phyloP scores from a whole-genome alignment of 2,329 filamentous ascomycete species.

The Alternaria triticimaculans region DNA sequence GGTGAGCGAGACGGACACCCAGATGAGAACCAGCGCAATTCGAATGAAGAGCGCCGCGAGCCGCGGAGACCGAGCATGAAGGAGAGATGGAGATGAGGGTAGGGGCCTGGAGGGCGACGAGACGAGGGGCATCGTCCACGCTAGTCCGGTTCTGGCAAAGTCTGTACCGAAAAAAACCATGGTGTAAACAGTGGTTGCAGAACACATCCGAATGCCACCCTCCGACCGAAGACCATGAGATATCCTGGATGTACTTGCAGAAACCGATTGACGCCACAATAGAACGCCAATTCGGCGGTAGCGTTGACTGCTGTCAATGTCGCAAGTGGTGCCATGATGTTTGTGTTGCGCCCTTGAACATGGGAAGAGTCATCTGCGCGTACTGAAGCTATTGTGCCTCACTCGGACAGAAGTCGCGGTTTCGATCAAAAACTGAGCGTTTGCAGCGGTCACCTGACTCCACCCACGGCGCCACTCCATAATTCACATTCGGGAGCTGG shows the following conservation, averaged over 20 bases:
- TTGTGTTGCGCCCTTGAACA: not conserved
- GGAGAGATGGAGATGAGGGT: not conserved
- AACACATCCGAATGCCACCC: not conserved
- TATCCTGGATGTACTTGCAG: not conserved
- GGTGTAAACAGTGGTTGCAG: not conserved
- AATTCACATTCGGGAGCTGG: not conserved
- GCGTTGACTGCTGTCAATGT: not conserved
- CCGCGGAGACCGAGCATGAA: not conserved
- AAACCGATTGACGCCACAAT: not conserved
- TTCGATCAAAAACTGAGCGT: not conserved
- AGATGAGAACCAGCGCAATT: not conserved
- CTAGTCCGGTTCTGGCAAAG: not conserved
- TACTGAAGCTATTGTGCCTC: not conserved
- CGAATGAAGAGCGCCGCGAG: not conserved
- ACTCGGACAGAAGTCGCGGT: not conserved
- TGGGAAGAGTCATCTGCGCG: not conserved
- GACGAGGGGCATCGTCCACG: not conserved
- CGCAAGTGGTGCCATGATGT: not conserved
- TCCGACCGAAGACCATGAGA: not conserved
- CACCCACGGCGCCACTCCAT: not conserved
- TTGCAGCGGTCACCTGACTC: not conserved
- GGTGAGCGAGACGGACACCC: not conserved
- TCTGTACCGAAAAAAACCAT: not conserved
- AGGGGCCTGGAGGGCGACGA: not conserved
- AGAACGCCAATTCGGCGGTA: not conserved